Evolutionary conservation across 2,329 filamentous ascomycete species (phyloP).

Genomic region (Emydomyces testavorans): DNA sequence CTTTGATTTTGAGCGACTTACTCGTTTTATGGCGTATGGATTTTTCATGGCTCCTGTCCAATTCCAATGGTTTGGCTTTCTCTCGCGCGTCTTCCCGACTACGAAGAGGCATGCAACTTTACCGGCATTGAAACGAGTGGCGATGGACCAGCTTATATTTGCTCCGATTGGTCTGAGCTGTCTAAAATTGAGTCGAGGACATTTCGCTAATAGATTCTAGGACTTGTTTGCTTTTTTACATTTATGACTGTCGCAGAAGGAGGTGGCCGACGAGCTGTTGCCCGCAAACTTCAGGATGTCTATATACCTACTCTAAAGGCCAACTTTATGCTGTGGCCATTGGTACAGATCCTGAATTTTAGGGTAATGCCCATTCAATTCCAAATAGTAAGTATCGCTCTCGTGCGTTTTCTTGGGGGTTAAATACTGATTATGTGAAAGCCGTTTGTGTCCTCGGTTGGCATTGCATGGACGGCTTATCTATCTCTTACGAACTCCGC

Average conservation of each 20-base stretch:
- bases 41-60: constrained; percentile 93
- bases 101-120: constrained; percentile 61
- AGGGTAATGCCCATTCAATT: constrained; percentile 88
- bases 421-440: constrained; percentile 28
- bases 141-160: constrained; percentile 85
- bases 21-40: constrained; percentile 92
- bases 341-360: constrained; percentile 95
- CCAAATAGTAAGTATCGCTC: constrained; percentile 63
- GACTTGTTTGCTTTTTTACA: constrained; percentile 79
- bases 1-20: constrained; percentile 91
- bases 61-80: constrained; percentile 88
- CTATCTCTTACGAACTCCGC: constrained; percentile 76
- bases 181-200: background rate
- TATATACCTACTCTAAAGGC: constrained; percentile 90
- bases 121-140: constrained; percentile 79
- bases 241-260: constrained; percentile 95
- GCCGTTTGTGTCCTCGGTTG: constrained; percentile 86
- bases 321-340: constrained; percentile 90
- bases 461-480: constrained; percentile 92
- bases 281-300: constrained; percentile 80
- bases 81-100: constrained; percentile 72
- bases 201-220: constrained; percentile 25
- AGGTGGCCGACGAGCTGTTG: constrained; percentile 66
- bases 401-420: background rate
- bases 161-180: constrained; percentile 60